Percentiles rank a stretch among this genome's conserved stretches.
Conservation (phyloP, 257 asterid species). For the Primulina tabacum region DNA sequence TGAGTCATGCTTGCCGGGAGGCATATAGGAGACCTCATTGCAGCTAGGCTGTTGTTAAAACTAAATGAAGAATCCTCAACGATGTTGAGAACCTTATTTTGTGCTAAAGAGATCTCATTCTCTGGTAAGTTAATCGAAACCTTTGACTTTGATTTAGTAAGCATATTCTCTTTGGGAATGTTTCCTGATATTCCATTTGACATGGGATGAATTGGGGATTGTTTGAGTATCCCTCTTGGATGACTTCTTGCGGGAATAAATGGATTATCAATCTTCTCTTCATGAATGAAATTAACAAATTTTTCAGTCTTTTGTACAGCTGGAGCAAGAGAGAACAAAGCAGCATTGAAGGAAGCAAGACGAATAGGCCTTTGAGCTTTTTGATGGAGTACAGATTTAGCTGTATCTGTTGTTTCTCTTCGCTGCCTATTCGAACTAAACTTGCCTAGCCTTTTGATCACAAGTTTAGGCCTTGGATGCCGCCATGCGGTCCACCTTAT, state of each 20-base stretch:
- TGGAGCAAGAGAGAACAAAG: constrained; percentile 86
- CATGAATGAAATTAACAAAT: constrained; percentile 34
- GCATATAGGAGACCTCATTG: constrained; percentile 80
- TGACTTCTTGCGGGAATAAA: constrained; percentile 19
- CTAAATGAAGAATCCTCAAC: constrained; percentile 37
- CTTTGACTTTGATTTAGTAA: constrained; percentile 41
- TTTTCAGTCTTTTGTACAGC: constrained; percentile 60
- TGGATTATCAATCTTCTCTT: constrained; percentile 17
- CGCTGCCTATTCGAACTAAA: constrained; percentile 31
- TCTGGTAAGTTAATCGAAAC: constrained; percentile 32
- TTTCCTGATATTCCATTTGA: constrained; percentile 14
- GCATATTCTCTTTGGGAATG: not conserved
- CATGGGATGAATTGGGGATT: constrained; percentile 53
- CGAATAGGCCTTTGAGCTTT: constrained; percentile 46
- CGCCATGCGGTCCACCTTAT: constrained; percentile 39
- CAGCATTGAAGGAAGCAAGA: constrained; percentile 84
- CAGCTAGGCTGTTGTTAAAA: constrained; percentile 34
- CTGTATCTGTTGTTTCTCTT: constrained; percentile 19
- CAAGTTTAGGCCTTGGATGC: constrained; percentile 50
- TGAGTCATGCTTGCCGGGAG: constrained; percentile 49
- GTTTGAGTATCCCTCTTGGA: constrained; percentile 74
- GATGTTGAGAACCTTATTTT: constrained; percentile 32
- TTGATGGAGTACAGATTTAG: not conserved
- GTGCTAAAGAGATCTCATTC: constrained; percentile 69
- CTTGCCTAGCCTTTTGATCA: constrained; percentile 56